Conservation (phyloP, 2,329 filamentous ascomycete species). For the Aspergillus udagawae region DNA sequence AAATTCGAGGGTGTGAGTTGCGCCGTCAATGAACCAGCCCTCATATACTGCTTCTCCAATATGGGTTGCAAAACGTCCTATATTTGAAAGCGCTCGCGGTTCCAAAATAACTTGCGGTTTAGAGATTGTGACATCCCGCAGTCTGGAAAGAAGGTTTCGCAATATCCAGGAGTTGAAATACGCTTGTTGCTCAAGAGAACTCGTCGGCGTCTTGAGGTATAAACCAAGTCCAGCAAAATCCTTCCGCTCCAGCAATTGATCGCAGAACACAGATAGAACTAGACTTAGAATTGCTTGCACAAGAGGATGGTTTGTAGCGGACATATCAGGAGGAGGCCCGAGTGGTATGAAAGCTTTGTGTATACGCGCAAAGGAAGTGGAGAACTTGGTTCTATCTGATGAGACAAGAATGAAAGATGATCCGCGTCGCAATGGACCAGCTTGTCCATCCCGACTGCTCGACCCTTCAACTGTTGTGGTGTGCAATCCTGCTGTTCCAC, state of each 20-base stretch:
- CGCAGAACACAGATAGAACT: conserved; percentile 73
- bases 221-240: conserved; percentile 86
- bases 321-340: conserved; percentile 27
- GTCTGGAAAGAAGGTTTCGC: conserved; percentile 65
- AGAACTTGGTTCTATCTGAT: conserved; percentile 58
- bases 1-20: conserved; percentile 79
- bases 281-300: conserved; percentile 75
- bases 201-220: conserved; percentile 82
- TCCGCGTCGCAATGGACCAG: conserved; percentile 67
- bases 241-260: conserved; percentile 79
- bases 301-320: conserved; percentile 60
- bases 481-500: conserved; percentile 65
- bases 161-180: conserved; percentile 92
- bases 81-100: conserved; percentile 78
- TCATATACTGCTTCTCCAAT: conserved; percentile 89
- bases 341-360: conserved; percentile 57
- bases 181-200: conserved; percentile 89
- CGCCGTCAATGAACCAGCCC: conserved; percentile 91
- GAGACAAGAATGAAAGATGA: conserved; percentile 91
- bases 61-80: conserved; percentile 75
- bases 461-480: conserved; percentile 60
- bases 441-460: conserved; percentile 44
- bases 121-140: conserved; percentile 66
- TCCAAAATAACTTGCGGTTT: conserved; percentile 72
- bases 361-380: conserved; percentile 59